Conservation (phyloP, 345 rosid species). For the Trapa bicornis region DNA sequence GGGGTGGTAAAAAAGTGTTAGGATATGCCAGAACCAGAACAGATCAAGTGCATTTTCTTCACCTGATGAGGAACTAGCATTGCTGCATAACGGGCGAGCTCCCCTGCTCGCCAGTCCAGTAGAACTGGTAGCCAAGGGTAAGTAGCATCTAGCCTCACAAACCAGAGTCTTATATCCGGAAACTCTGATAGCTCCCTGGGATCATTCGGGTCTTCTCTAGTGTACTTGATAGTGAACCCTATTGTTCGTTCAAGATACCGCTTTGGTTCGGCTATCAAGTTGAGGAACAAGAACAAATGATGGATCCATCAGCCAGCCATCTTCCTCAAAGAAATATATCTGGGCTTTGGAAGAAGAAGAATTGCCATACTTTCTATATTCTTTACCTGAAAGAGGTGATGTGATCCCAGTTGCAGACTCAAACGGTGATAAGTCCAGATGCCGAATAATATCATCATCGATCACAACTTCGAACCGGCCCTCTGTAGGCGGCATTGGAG, state of each 20-base stretch:
- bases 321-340: background rate
- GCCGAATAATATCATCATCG: slow-evolving; percentile 32
- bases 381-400: slow-evolving; percentile 44
- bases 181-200: slow-evolving; percentile 68
- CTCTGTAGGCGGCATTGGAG: slow-evolving; percentile 68
- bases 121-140: slow-evolving; percentile 85
- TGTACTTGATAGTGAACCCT: slow-evolving; percentile 64
- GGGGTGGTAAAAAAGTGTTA: too few relatives aligned
- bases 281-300: background rate
- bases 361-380: background rate
- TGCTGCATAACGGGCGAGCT: slow-evolving; percentile 78
- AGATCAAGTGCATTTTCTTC: background rate
- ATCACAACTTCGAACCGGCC: slow-evolving; percentile 62
- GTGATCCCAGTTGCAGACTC: slow-evolving; percentile 47
- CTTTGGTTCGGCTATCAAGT: slow-evolving; percentile 38
- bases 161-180: slow-evolving; percentile 83
- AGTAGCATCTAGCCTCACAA: slow-evolving; percentile 67
- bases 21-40: background rate
- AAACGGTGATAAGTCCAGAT: slow-evolving; percentile 71
- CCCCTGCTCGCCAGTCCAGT: slow-evolving; percentile 84
- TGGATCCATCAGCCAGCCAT: background rate
- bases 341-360: background rate
- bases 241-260: slow-evolving; percentile 48
- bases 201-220: slow-evolving; percentile 53
- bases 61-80: slow-evolving; percentile 90